These are phyloP conservation scores for Syncephalis fuscata DNA, from an alignment of 371 early-diverging fungal genomes.

Conservation along the genomic window DNA sequence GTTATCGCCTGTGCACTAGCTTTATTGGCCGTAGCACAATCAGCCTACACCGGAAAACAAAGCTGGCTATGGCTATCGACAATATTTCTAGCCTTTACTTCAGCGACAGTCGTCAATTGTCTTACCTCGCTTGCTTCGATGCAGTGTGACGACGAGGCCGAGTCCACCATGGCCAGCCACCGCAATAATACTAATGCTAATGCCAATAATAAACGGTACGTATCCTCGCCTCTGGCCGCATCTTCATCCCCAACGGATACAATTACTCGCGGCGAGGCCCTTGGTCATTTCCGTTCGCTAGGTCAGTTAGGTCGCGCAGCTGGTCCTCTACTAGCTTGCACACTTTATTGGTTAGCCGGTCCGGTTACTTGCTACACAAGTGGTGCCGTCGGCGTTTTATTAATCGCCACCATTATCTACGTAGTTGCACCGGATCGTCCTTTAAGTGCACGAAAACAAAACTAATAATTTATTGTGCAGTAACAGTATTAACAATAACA, in stretches of 20 bases:
- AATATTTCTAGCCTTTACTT: constrained; percentile 70
- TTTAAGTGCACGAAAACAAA: too few species aligned
- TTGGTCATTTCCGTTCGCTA: constrained; percentile 75
- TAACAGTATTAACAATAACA: too few species aligned
- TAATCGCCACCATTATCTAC: constrained; percentile 7
- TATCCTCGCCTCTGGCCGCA: too few species aligned
- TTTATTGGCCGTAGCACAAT: constrained; percentile 36
- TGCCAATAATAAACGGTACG: too few species aligned
- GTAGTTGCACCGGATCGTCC: too few species aligned
- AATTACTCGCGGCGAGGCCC: constrained; percentile 40
- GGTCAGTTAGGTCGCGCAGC: constrained; percentile 87
- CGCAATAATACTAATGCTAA: neutral
- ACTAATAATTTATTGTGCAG: too few species aligned
- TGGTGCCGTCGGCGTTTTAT: constrained; percentile 16
- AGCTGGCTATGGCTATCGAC: constrained; percentile 29
- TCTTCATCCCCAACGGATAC: constrained; percentile 5
- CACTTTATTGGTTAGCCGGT: constrained; percentile 78
- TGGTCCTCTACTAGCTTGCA: constrained; percentile 79
- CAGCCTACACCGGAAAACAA: constrained; percentile 8
- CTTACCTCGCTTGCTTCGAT: constrained; percentile 62
- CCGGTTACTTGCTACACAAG: constrained; percentile 26
- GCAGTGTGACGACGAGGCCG: constrained; percentile 22
- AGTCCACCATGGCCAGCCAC: neutral
- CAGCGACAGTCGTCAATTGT: constrained; percentile 86
- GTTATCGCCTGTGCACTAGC: constrained; percentile 54